These are phyloP conservation scores for Vairimorpha apis DNA, from an alignment of 371 early-diverging fungal species.

Conservation along the genomic window DNA sequence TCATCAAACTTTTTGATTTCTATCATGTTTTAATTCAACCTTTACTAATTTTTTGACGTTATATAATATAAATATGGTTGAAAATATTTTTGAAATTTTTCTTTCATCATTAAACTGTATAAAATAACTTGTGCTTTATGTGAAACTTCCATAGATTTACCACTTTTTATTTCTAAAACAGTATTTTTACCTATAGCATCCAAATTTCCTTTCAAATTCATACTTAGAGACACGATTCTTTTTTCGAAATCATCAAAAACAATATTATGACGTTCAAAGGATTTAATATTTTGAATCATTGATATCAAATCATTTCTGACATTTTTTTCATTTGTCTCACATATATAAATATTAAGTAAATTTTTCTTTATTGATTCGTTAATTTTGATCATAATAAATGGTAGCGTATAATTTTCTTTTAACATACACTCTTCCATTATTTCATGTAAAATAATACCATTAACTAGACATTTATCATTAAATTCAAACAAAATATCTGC, in stretches of 20 bases:
- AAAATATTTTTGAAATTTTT: slow-evolving; percentile 16
- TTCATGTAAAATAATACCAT: slow-evolving; percentile 46
- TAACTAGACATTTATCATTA: slow-evolving; percentile 17
- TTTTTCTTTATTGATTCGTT: slow-evolving; percentile 18
- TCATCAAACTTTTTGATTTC: slow-evolving; percentile 41
- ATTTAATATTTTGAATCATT: slow-evolving; percentile 18
- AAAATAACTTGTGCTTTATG: slow-evolving; percentile 54
- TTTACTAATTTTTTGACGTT: slow-evolving; percentile 16
- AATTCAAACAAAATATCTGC: slow-evolving; percentile 37
- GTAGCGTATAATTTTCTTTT: slow-evolving; percentile 14
- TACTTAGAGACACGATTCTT: slow-evolving; percentile 22
- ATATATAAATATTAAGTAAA: slow-evolving; percentile 5
- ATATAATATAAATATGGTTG: slow-evolving; percentile 45
- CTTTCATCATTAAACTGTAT: slow-evolving; percentile 44
- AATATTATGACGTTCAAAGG: slow-evolving; percentile 18
- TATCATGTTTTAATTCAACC: slow-evolving; percentile 35
- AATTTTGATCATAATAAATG: slow-evolving; percentile 24
- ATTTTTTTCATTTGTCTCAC: slow-evolving; percentile 8
- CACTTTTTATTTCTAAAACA: slow-evolving; percentile 53
- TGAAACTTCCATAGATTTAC: slow-evolving; percentile 19
- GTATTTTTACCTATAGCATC: slow-evolving; percentile 36
- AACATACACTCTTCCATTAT: slow-evolving; percentile 26
- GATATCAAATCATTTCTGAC: slow-evolving; percentile 29
- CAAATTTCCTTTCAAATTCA: slow-evolving; percentile 50
- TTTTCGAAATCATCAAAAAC: slow-evolving; percentile 39